Base-by-base conservation (phyloP, 306 rosid genomes). In the Adenanthera pavonina region DNA sequence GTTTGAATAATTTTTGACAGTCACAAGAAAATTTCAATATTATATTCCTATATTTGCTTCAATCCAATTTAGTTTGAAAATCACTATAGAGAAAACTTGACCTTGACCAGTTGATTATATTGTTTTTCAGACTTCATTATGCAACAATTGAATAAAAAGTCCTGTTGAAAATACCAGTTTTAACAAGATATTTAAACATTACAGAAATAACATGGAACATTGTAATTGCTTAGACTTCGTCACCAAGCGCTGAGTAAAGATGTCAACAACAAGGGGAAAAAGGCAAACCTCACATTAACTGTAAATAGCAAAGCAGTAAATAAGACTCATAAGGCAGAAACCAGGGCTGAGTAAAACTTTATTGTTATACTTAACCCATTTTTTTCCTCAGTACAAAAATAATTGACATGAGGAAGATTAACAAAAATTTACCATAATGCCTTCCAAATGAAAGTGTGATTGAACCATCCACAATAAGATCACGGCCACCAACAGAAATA, bases 401-500 rank as follows among this genome's bases (percentile, higher is more conserved):
- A 14, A 49, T 53, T 20, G 51, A 51, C 56, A 25, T 3, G 34
- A 66, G 57, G 47, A 68, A 69, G 47, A 71, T 35, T 30, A 60
- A 41, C 69, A 17, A 80, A 83, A 89, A 83, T 15, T 80, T 80
- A 92, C 99, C 99, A 78, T 95, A 95, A 75, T 95, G 99, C 81
- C 99, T 86, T 87, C 99, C 99, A 82, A 84, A 93, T 5, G 99
- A 86, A 77, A 95, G 99, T 2, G 97, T 95, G 71, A 95, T 88
- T 35, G 90, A 77, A 72, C 99, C 97, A 74, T 95, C 99, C 62
- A 93, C 97, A 80, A 95, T 95, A 52, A 95, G 93, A 84, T 95
- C 99, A 62, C 97, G 98, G 38, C 99, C 99, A 78, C 99, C 99
- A 80, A 95, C 93, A 81, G 99, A 93, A 75, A 95, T 86, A 74